Conservation (phyloP, 129 eudicot species). For the Flaveria ramosissima region DNA sequence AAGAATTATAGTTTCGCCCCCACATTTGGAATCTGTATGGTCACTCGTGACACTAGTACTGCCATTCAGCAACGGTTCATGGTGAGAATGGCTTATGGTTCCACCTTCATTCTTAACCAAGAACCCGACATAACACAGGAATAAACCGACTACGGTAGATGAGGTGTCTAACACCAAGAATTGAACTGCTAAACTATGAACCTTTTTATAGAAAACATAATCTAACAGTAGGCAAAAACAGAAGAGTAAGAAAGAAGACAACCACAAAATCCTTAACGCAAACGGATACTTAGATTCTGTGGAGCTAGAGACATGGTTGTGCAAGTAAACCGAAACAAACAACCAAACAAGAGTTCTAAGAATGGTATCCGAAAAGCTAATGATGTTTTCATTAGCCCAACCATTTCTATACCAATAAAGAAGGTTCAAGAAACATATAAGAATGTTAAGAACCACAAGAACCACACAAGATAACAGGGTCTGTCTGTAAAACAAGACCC, state of each 20-base stretch:
- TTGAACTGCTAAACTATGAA: conserved; percentile 30
- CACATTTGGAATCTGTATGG: conserved; percentile 26
- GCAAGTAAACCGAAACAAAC: conserved; percentile 47
- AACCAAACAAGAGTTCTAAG: conserved; percentile 56
- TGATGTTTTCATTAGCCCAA: conserved; percentile 53
- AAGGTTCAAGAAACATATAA: conserved; percentile 45
- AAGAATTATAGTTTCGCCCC: conserved; percentile 49
- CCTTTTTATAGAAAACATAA: conserved; percentile 29
- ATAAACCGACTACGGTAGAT: conserved; percentile 41
- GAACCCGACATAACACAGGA: conserved; percentile 50
- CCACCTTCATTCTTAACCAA: conserved; percentile 32
- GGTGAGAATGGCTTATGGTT: conserved; percentile 3
- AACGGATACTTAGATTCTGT: conserved; percentile 45
- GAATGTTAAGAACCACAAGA: conserved; percentile 52
- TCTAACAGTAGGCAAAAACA: conserved; percentile 55
- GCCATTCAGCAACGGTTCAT: conserved; percentile 31
- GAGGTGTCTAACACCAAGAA: conserved; percentile 57
- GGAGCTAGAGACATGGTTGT: conserved; percentile 34
- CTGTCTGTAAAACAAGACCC: conserved; percentile 37
- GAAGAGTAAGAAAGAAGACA: conserved; percentile 47
- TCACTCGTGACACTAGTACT: conserved; percentile 45
- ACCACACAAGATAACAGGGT: conserved; percentile 44
- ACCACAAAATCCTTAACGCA: conserved; percentile 65
- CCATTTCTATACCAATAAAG: conserved; percentile 59
- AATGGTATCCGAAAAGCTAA: conserved; percentile 37